Evolutionary conservation across 1,139 yeast species (phyloP).

Genomic region (Debaryomyces singareniensis): DNA sequence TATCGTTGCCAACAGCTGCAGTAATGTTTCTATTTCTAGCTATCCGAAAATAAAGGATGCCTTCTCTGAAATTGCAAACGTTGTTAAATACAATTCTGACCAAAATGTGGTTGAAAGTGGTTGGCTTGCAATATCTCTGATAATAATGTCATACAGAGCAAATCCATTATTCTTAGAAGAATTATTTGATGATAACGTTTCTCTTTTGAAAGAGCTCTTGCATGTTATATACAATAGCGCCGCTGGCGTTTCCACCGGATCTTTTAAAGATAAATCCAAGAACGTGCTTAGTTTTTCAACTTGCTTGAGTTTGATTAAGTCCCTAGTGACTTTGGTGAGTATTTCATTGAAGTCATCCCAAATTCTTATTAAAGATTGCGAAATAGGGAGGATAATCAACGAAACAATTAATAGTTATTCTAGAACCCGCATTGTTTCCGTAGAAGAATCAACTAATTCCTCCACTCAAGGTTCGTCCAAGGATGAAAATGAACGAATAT

Average conservation of each 20-base stretch:
- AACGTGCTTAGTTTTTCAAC: constrained; percentile 23
- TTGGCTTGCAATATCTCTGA: constrained; percentile 60
- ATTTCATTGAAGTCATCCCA: constrained; percentile 36
- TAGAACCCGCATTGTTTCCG: constrained; percentile 7
- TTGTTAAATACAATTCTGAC: constrained; percentile 57
- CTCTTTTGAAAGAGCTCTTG: constrained; percentile 21
- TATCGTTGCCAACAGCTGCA: constrained; percentile 74
- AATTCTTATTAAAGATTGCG: constrained; percentile 31
- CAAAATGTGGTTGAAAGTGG: constrained; percentile 60
- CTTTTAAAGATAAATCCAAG: constrained; percentile 10
- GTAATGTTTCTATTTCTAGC: constrained; percentile 37
- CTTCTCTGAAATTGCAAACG: constrained; percentile 56
- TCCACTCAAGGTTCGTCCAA: background rate
- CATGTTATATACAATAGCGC: constrained; percentile 23
- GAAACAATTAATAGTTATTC: constrained; percentile 38
- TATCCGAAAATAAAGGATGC: constrained; percentile 48
- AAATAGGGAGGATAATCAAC: constrained; percentile 37
- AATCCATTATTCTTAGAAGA: constrained; percentile 41
- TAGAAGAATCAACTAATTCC: constrained; percentile 8
- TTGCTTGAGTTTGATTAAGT: constrained; percentile 35
- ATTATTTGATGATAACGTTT: constrained; percentile 28
- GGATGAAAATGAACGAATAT: constrained; percentile 17
- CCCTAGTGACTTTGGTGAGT: constrained; percentile 33
- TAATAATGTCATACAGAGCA: constrained; percentile 47
- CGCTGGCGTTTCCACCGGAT: constrained; percentile 18